These are phyloP conservation scores for Nepenthes mirabilis DNA, from an alignment of 148 eudicot genomes.

Conservation along the genomic window DNA sequence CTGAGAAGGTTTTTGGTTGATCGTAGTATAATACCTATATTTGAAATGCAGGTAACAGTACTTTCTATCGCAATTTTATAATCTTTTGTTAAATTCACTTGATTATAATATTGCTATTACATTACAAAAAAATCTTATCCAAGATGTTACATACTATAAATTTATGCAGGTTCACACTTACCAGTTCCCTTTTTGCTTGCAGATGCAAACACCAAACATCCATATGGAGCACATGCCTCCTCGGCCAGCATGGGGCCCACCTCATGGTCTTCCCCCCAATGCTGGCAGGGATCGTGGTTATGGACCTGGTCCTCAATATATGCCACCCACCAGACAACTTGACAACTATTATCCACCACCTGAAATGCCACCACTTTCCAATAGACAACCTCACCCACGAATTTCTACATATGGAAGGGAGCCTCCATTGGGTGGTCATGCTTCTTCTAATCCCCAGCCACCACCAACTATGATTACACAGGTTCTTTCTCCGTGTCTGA, in stretches of 20 bases:
- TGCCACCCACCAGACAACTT: conserved; percentile 55
- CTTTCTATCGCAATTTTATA: not conserved
- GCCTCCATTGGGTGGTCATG: conserved; percentile 38
- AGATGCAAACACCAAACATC: conserved; percentile 73
- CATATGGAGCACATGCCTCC: conserved; percentile 51
- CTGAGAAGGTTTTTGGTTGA: conserved; percentile 88
- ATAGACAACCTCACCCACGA: conserved; percentile 70
- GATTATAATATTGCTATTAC: not conserved
- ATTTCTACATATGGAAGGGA: conserved; percentile 83
- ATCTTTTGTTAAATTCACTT: not conserved
- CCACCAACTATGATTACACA: conserved; percentile 59
- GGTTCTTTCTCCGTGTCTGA: conserved; percentile 20
- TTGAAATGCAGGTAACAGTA: conserved; percentile 66
- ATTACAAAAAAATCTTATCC: not conserved
- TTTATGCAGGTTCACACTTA: not conserved
- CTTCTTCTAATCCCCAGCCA: conserved; percentile 53
- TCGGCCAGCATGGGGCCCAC: conserved; percentile 62
- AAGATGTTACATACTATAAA: not conserved
- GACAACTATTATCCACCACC: conserved; percentile 65
- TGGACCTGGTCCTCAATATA: conserved; percentile 45
- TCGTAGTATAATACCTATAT: conserved; percentile 58
- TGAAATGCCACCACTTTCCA: conserved; percentile 40
- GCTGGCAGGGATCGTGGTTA: conserved; percentile 51
- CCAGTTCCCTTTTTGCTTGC: not conserved
- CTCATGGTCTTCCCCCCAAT: conserved; percentile 45